Conservation (phyloP, 176 grass and related monocot genomes). For the sorghum (Sorghum bicolor) region Sorghum_bicolor_NCBIv3 NC_012872.2:51532001-51532500, state of each 20-base stretch:
- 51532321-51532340: slow-evolving; percentile 52
- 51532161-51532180: neutral
- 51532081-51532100: neutral
- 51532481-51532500: neutral
- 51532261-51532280: slow-evolving; percentile 71
- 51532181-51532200: neutral
- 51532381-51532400: slow-evolving; percentile 53
- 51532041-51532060: neutral
- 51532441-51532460: slow-evolving; percentile 2
- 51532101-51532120: neutral
- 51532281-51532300: slow-evolving; percentile 54
- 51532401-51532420: slow-evolving; percentile 27
- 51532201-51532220: slow-evolving; percentile 55
- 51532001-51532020: neutral
- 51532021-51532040: neutral
- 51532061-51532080: neutral
- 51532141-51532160: neutral
- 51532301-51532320: slow-evolving; percentile 42
- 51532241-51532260: slow-evolving; percentile 28
- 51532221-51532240: slow-evolving; percentile 12
- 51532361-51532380: slow-evolving; percentile 58
- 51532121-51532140: neutral
- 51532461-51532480: neutral
- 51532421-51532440: slow-evolving; percentile 23
- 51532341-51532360: slow-evolving; percentile 8